A percentile compares a stretch with the other conserved stretches of the same genome.
Conservation (phyloP, 257 asterid species). For the Nicotiana otophora region DNA sequence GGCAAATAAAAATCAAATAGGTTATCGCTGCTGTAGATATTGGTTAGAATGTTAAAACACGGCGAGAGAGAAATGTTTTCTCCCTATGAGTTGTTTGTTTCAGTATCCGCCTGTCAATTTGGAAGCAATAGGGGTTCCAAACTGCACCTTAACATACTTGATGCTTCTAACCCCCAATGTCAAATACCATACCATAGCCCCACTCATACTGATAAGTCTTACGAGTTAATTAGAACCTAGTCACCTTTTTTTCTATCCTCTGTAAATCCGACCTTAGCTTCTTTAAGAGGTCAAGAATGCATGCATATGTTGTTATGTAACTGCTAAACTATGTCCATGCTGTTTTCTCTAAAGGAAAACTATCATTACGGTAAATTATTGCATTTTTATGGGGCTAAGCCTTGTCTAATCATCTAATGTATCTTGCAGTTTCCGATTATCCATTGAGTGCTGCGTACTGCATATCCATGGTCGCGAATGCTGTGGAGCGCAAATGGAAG, state of each 20-base stretch:
- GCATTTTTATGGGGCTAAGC: neutral
- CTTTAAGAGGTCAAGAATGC: neutral
- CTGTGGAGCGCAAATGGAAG: conserved; percentile 69
- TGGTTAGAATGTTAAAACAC: neutral
- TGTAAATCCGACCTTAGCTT: neutral
- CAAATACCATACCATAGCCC: neutral
- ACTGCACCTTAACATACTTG: neutral
- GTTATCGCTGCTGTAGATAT: neutral
- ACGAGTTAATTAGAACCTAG: neutral
- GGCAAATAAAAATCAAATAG: neutral
- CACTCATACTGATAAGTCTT: neutral
- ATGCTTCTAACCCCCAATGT: neutral
- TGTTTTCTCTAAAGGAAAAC: neutral
- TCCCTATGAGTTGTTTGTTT: neutral
- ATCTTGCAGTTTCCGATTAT: conserved; percentile 67
- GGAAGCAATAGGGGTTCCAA: neutral
- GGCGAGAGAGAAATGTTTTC: neutral
- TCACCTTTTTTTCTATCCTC: neutral
- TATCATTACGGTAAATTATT: neutral
- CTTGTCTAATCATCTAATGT: neutral
- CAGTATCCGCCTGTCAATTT: neutral
- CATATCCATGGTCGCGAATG: conserved; percentile 60
- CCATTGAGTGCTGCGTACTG: conserved; percentile 87
- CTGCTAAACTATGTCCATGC: neutral
- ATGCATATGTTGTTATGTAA: neutral